Conservation (phyloP, 2,329 filamentous ascomycete species). For the Fusarium hainanense region DNA sequence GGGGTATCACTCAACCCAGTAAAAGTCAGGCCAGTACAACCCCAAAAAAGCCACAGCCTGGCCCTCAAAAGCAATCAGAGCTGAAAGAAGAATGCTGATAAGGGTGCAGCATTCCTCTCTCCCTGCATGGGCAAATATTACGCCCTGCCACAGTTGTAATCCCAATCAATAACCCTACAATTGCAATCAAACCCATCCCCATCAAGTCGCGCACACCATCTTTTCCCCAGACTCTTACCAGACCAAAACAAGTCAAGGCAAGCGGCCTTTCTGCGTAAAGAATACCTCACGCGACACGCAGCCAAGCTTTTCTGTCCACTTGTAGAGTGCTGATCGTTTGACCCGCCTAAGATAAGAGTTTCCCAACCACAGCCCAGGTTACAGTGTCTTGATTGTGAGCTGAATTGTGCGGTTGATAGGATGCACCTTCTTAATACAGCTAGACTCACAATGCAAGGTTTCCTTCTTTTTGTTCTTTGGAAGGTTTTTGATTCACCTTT, state of each 20-base stretch:
- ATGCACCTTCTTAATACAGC: neutral
- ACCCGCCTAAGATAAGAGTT: neutral
- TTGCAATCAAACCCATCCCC: too few relatives aligned
- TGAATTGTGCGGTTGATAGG: neutral
- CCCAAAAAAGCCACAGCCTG: neutral
- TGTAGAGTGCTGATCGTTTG: neutral
- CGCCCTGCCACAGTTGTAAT: neutral
- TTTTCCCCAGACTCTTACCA: constrained; percentile 15
- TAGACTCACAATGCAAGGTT: neutral
- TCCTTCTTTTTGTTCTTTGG: constrained; percentile 7
- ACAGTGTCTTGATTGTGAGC: neutral
- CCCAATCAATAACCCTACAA: too few relatives aligned
- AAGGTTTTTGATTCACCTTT: constrained; percentile 1
- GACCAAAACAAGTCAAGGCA: neutral
- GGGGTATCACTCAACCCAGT: neutral
- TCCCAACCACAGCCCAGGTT: too few relatives aligned
- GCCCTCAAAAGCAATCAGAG: neutral
- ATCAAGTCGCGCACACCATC: constrained; percentile 11
- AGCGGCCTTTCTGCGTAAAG: neutral
- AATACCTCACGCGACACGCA: neutral
- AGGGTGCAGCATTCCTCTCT: neutral
- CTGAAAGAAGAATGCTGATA: neutral
- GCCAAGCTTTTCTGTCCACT: constrained; percentile 5
- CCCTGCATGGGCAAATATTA: neutral
- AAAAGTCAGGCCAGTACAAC: neutral